These are phyloP conservation scores for Neurospora tetrasperma DNA, from an alignment of 495 filamentous ascomycete species.

Conservation along the genomic window DNA sequence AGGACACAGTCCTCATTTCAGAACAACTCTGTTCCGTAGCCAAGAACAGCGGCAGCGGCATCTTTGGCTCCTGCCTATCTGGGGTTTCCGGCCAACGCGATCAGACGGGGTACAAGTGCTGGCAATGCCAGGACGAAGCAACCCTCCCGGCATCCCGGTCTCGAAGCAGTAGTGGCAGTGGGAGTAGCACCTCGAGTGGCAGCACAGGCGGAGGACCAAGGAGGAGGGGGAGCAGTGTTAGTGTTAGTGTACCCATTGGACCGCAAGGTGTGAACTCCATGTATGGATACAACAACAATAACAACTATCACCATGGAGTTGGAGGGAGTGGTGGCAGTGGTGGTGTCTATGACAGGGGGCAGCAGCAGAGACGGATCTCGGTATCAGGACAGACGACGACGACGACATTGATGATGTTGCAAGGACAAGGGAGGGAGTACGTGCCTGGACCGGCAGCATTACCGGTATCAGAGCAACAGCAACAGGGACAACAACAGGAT, in stretches of 20 bases:
- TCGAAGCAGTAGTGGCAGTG: neutral
- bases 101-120: slow-evolving; percentile 27
- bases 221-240: neutral
- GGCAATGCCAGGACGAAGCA: slow-evolving; percentile 27
- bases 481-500: neutral
- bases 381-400: neutral
- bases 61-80: slow-evolving; percentile 30
- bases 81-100: slow-evolving; percentile 22
- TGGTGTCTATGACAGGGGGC: neutral
- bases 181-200: neutral
- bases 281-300: neutral
- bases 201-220: neutral
- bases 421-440: neutral
- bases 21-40: slow-evolving; percentile 27
- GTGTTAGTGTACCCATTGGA: neutral
- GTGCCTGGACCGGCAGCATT: neutral
- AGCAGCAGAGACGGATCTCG: neutral
- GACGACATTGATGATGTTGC: neutral
- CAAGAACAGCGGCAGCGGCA: slow-evolving; percentile 22
- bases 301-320: neutral
- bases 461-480: neutral
- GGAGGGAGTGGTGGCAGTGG: neutral
- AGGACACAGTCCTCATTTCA: slow-evolving; percentile 35
- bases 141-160: neutral
- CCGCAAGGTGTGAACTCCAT: neutral